These are phyloP conservation scores for Prunus kanzakura DNA, from an alignment of 306 rosid genomes.

Conservation along the genomic window DNA sequence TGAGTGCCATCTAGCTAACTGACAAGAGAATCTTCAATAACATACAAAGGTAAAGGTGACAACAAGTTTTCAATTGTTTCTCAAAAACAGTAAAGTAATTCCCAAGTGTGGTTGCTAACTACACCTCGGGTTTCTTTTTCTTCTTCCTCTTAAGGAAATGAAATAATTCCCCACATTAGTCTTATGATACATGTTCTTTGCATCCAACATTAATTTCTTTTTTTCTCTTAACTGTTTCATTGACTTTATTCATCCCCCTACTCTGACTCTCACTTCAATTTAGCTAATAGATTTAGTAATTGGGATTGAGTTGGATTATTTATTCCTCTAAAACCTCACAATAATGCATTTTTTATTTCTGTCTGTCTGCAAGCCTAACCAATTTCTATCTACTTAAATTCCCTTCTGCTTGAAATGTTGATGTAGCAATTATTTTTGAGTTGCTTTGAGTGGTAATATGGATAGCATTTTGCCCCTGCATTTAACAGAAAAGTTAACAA, in stretches of 20 bases:
- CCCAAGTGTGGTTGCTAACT: too few relatives aligned
- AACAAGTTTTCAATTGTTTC: conserved; percentile 5
- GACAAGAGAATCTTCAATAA: conserved; percentile 2
- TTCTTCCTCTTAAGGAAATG: conserved; percentile 13
- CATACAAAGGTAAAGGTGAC: not conserved
- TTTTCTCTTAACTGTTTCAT: conserved; percentile 5
- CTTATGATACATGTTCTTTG: conserved; percentile 25
- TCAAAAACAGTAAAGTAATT: not conserved
- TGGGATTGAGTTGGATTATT: too few relatives aligned
- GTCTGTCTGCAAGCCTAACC: not conserved
- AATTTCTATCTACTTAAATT: too few relatives aligned
- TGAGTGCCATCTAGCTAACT: conserved; percentile 14
- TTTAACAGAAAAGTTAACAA: too few relatives aligned
- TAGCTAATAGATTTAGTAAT: not conserved
- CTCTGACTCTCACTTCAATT: conserved; percentile 16
- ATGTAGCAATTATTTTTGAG: not conserved
- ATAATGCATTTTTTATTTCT: too few relatives aligned
- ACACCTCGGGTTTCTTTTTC: not conserved
- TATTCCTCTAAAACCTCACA: too few relatives aligned
- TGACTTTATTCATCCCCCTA: conserved; percentile 14
- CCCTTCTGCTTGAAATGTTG: too few relatives aligned
- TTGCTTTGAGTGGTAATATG: not conserved
- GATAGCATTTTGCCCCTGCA: too few relatives aligned
- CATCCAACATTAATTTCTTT: conserved; percentile 21
- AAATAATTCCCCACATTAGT: conserved; percentile 20